A percentile compares a stretch with the other conserved stretches of the same genome.
These are phyloP conservation scores for Plasmodium yoelii DNA, from an alignment of 169 alveolate genomes.

Conservation along the genomic window DNA sequence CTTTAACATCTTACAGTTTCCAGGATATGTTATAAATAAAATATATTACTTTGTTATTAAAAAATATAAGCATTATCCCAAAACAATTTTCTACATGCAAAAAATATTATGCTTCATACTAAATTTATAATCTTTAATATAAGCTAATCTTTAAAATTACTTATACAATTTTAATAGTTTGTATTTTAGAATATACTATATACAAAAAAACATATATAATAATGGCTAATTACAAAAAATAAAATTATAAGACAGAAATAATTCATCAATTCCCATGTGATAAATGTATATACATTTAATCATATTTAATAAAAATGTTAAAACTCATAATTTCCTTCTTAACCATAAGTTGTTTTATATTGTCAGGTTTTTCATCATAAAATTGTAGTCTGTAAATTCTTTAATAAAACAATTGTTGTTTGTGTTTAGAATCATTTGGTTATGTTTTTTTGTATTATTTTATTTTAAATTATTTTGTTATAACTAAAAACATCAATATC, in stretches of 20 bases:
- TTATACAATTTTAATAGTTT: too few species aligned
- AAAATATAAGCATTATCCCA: too few species aligned
- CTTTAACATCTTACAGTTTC: too few species aligned
- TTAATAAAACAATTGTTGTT: neutral
- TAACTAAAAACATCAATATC: neutral
- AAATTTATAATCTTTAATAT: too few species aligned
- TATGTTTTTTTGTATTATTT: neutral
- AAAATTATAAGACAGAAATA: constrained; percentile 1
- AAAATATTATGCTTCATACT: too few species aligned
- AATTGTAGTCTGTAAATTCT: neutral
- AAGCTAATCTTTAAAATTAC: too few species aligned
- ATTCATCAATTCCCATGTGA: neutral
- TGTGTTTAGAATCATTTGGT: constrained; percentile 9
- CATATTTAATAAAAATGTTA: constrained; percentile 9
- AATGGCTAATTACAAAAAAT: neutral
- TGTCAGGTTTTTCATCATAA: neutral
- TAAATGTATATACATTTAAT: neutral
- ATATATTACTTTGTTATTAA: too few species aligned
- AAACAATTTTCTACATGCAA: too few species aligned
- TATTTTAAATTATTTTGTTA: constrained; percentile 7
- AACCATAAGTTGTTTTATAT: neutral
- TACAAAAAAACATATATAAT: too few species aligned
- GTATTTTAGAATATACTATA: too few species aligned
- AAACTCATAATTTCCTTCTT: neutral
- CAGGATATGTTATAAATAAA: too few species aligned